Conservation (phyloP, 108 stramenopile species). For the Skeletonema marinoi region DNA sequence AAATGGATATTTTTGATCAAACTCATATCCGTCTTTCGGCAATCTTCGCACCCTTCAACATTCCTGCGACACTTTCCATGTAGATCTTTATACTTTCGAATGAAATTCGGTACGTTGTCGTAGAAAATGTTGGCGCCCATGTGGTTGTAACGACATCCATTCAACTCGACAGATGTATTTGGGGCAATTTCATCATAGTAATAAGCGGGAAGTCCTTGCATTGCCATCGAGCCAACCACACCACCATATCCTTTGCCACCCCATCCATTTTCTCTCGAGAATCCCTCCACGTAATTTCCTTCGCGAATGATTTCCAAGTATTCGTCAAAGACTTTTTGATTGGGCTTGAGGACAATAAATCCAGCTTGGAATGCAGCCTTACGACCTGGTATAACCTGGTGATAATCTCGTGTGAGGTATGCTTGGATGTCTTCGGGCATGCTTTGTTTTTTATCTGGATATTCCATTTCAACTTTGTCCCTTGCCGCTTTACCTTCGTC, state of each 20-base stretch:
- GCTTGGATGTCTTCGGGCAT: conserved; percentile 68
- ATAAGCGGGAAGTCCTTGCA: conserved; percentile 71
- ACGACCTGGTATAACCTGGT: conserved; percentile 57
- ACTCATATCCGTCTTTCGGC: conserved; percentile 40
- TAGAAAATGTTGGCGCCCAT: conserved; percentile 54
- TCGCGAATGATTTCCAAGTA: conserved; percentile 59
- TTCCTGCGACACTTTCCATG: conserved; percentile 41
- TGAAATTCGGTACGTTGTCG: conserved; percentile 40
- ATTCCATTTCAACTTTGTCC: conserved; percentile 43
- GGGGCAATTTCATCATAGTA: conserved; percentile 67
- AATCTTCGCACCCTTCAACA: conserved; percentile 49
- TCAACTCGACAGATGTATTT: conserved; percentile 54
- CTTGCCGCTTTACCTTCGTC: conserved; percentile 46
- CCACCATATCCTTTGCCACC: conserved; percentile 69
- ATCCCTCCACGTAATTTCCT: conserved; percentile 62
- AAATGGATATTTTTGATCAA: conserved; percentile 59
- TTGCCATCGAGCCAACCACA: conserved; percentile 79
- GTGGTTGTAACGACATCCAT: conserved; percentile 69
- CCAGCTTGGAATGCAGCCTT: conserved; percentile 69
- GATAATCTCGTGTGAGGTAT: conserved; percentile 72
- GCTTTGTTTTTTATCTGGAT: conserved; percentile 38
- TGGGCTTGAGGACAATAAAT: conserved; percentile 61
- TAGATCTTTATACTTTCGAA: conserved; percentile 24
- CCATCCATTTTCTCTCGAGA: conserved; percentile 64
- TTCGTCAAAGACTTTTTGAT: conserved; percentile 43